Conservation (phyloP, 2,329 filamentous ascomycete species). For the Verticillium zaregamsianum region DNA sequence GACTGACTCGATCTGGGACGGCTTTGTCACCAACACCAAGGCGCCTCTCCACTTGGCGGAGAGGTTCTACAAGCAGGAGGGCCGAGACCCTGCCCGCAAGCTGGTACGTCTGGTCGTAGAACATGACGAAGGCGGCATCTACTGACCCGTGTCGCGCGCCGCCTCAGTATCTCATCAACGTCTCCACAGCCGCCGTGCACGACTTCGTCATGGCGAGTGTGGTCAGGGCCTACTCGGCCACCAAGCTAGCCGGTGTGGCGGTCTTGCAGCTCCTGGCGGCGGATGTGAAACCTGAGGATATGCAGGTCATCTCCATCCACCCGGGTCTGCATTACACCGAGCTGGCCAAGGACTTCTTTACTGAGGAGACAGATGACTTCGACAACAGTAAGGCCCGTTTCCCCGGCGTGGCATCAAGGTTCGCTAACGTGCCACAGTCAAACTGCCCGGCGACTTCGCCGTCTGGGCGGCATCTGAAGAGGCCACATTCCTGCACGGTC, state of each 20-base stretch:
- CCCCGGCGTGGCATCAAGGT: no score
- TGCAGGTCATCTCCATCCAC: constrained; percentile 36
- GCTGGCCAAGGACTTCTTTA: constrained; percentile 7
- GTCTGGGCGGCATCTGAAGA: constrained; percentile 34
- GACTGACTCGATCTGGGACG: constrained; percentile 7
- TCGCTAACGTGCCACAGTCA: background rate
- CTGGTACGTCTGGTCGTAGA: constrained; percentile 9
- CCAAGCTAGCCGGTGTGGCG: constrained; percentile 31
- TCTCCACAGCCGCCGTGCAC: constrained; percentile 25
- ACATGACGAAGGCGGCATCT: background rate
- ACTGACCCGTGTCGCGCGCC: background rate
- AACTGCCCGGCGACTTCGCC: constrained; percentile 19
- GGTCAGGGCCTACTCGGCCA: constrained; percentile 26
- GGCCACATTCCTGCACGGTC: constrained; percentile 33
- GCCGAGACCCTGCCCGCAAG: constrained; percentile 11
- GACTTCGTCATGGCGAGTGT: constrained; percentile 15
- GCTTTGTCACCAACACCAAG: constrained; percentile 10
- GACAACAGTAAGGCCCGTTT: background rate
- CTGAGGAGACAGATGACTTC: constrained; percentile 3
- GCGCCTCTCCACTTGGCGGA: constrained; percentile 8
- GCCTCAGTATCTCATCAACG: constrained; percentile 23
- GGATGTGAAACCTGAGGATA: constrained; percentile 21
- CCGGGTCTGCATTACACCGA: constrained; percentile 33
- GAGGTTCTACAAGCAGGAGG: constrained; percentile 27
- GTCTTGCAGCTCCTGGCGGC: constrained; percentile 32